Evolutionary conservation across 257 asterid species (phyloP).

Genomic region (Ehretia macrophylla): DNA sequence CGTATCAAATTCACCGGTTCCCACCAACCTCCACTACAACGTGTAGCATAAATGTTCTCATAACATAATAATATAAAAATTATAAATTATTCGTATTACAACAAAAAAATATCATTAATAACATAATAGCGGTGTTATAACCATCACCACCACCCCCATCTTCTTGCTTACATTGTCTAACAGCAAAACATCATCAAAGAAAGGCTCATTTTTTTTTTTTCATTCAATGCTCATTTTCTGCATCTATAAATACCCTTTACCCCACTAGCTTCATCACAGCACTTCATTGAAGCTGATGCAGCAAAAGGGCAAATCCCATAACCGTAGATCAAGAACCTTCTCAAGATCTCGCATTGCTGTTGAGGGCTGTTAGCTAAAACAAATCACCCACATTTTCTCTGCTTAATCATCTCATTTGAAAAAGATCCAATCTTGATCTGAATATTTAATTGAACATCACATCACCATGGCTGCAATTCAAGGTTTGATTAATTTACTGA

Average conservation of each 20-base stretch:
- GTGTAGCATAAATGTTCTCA: too few relatives aligned
- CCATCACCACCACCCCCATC: too few relatives aligned
- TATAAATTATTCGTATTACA: too few relatives aligned
- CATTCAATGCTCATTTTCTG: background rate
- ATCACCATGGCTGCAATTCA: conserved; percentile 48
- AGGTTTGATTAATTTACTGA: conserved; percentile 29
- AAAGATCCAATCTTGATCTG: conserved; percentile 1
- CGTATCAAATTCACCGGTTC: too few relatives aligned
- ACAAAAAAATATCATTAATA: too few relatives aligned
- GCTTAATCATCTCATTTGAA: too few relatives aligned
- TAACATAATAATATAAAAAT: too few relatives aligned
- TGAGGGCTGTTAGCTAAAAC: conserved; percentile 51
- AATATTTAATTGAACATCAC: background rate
- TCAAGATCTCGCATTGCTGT: conserved; percentile 88
- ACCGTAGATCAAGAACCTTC: conserved; percentile 86
- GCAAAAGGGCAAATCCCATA: conserved; percentile 58
- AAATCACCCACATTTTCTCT: background rate
- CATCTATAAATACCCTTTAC: background rate
- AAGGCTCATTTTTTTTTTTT: background rate
- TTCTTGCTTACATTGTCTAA: background rate
- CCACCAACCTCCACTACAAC: too few relatives aligned
- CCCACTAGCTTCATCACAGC: background rate
- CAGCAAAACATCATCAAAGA: background rate
- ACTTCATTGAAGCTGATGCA: conserved; percentile 40
- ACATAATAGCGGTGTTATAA: too few relatives aligned